Evolutionary conservation across 139 green algal species (phyloP).

Genomic region (Desmodesmus armatus): DNA sequence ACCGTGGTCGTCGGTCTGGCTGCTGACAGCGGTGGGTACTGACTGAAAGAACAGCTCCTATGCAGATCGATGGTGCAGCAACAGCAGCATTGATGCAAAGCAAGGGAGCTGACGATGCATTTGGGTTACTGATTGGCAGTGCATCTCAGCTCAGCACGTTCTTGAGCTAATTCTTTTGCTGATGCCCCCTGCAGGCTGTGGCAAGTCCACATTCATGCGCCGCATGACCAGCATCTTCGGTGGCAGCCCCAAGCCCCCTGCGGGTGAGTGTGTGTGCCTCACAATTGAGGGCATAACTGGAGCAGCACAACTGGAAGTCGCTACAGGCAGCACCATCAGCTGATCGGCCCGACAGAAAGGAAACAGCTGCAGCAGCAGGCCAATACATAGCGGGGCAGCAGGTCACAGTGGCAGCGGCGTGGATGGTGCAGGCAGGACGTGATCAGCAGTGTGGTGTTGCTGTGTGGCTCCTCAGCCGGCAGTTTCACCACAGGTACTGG

Average conservation of each 20-base stretch:
- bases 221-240: conserved; percentile 98
- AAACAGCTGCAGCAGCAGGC: neutral
- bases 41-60: conserved; percentile 16
- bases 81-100: too few relatives aligned
- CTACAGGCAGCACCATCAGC: too few relatives aligned
- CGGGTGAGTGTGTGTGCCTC: conserved; percentile 68
- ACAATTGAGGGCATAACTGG: too few relatives aligned
- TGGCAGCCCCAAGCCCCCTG: conserved; percentile 89
- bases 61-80: neutral
- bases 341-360: too few relatives aligned
- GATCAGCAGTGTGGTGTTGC: too few relatives aligned
- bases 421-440: too few relatives aligned
- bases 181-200: conserved; percentile 90
- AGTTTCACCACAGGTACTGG: too few relatives aligned
- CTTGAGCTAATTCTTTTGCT: neutral
- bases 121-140: too few relatives aligned
- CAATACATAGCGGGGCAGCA: too few relatives aligned
- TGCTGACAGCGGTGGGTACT: conserved; percentile 90
- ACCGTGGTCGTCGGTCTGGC: conserved; percentile 97
- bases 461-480: too few relatives aligned
- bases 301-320: too few relatives aligned
- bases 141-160: neutral
- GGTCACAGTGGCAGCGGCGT: too few relatives aligned
- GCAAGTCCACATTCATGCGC: conserved; percentile 99
- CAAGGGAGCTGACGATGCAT: neutral